A percentile compares a stretch with the other conserved stretches of the same genome.
phyloP scores from a whole-genome alignment of 306 rosid species.

The Malus domestica region DNA sequence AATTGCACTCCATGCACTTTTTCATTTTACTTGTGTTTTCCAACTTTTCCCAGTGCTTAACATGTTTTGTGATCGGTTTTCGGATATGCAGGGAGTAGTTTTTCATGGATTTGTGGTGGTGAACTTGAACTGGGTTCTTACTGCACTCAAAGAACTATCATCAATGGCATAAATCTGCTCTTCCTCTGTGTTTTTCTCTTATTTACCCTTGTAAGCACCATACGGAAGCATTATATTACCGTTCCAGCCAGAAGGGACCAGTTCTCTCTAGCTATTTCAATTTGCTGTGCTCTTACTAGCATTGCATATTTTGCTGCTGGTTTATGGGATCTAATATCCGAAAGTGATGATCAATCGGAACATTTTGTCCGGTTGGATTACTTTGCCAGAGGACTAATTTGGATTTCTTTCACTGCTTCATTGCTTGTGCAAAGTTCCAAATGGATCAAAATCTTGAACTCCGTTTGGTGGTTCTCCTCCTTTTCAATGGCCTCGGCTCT shows the following conservation, averaged over 20 bases:
- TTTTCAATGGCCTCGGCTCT: slow-evolving; percentile 36
- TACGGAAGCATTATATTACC: slow-evolving; percentile 14
- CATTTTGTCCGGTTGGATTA: slow-evolving; percentile 22
- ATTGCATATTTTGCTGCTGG: slow-evolving; percentile 30
- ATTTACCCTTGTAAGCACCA: slow-evolving; percentile 11
- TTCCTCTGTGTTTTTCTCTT: slow-evolving; percentile 32
- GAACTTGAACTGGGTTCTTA: slow-evolving; percentile 33
- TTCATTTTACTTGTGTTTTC: neutral
- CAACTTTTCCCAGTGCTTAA: neutral
- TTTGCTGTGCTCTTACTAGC: slow-evolving; percentile 36
- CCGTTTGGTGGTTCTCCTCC: slow-evolving; percentile 54
- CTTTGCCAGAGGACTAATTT: slow-evolving; percentile 37
- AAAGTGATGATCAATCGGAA: neutral
- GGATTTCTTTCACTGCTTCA: slow-evolving; percentile 45
- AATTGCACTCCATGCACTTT: neutral
- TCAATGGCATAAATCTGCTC: slow-evolving; percentile 27
- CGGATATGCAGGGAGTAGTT: slow-evolving; percentile 24
- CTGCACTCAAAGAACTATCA: slow-evolving; percentile 32
- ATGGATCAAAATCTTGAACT: slow-evolving; percentile 29
- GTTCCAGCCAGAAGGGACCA: slow-evolving; percentile 21
- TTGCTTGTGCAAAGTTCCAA: slow-evolving; percentile 39
- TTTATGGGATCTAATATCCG: slow-evolving; percentile 30
- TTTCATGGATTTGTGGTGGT: slow-evolving; percentile 38
- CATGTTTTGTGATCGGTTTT: neutral
- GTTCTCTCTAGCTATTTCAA: slow-evolving; percentile 25